Evolutionary conservation across 208 protist species (phyloP).

Genomic region (Acanthamoeba polyphaga): DNA sequence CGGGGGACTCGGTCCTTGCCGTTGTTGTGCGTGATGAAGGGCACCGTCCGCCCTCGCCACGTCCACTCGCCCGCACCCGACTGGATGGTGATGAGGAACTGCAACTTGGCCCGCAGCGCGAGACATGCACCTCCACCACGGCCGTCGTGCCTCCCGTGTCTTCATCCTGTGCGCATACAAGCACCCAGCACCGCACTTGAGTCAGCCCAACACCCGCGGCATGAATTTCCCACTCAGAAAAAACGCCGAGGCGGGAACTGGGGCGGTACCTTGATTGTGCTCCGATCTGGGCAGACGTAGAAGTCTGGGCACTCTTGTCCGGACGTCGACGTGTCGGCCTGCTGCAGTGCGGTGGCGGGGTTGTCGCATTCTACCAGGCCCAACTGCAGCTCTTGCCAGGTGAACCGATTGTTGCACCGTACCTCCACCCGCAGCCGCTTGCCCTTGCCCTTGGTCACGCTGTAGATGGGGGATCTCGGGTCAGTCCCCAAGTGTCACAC

Average conservation of each 20-base stretch:
- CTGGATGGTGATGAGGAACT: background rate
- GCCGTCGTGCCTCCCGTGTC: conserved; percentile 7
- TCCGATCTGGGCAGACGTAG: background rate
- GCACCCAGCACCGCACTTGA: no score
- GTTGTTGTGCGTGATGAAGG: conserved; percentile 27
- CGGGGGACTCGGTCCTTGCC: background rate
- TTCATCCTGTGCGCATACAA: background rate
- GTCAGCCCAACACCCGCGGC: background rate
- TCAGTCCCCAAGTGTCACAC: no score
- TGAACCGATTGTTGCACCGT: background rate
- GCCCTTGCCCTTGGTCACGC: background rate
- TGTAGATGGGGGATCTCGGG: background rate
- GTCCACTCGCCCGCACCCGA: background rate
- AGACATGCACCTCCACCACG: background rate
- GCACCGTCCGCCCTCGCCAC: background rate
- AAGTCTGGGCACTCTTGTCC: background rate
- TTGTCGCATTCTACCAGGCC: background rate
- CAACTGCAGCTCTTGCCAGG: background rate
- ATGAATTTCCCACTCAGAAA: background rate
- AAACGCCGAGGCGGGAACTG: background rate
- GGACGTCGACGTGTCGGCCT: background rate
- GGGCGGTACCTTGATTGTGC: background rate
- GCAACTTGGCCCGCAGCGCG: background rate
- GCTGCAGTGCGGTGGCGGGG: no score
- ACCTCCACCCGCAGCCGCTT: conserved; percentile 16